phyloP scores from a whole-genome alignment of 495 filamentous ascomycete species.

The Bacidia gigantensis region DNA sequence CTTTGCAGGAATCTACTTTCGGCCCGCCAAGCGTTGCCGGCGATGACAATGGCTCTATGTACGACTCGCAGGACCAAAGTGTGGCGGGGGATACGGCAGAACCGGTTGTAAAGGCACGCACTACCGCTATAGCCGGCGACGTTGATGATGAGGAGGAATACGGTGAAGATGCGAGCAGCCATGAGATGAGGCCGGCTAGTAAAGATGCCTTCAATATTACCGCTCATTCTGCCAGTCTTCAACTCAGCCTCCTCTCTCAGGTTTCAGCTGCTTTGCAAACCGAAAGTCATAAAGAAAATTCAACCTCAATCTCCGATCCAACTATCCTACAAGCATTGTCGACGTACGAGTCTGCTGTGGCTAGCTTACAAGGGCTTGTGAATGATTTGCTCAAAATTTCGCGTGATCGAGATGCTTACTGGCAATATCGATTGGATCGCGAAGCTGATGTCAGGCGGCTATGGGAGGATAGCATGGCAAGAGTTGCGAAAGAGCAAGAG shows the following conservation, averaged over 20 bases:
- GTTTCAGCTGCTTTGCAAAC: conserved; percentile 68
- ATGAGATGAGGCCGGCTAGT: conserved; percentile 52
- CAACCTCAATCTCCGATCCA: conserved; percentile 56
- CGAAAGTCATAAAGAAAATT: conserved; percentile 56
- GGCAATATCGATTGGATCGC: conserved; percentile 85
- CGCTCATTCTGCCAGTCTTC: conserved; percentile 83
- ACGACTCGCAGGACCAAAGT: conserved; percentile 46
- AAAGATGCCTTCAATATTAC: conserved; percentile 94
- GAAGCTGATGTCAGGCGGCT: conserved; percentile 78
- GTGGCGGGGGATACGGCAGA: conserved; percentile 36
- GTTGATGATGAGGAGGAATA: conserved; percentile 74
- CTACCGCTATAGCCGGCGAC: conserved; percentile 30
- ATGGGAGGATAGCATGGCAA: conserved; percentile 99
- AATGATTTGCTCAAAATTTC: conserved; percentile 84
- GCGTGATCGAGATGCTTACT: conserved; percentile 84
- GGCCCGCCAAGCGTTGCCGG: conserved; percentile 28
- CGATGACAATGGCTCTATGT: conserved; percentile 42
- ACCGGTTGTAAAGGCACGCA: conserved; percentile 20
- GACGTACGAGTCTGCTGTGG: conserved; percentile 80
- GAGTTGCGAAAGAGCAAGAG: conserved; percentile 85
- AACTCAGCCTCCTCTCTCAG: conserved; percentile 75
- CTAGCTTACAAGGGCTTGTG: conserved; percentile 72
- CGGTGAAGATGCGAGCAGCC: conserved; percentile 68
- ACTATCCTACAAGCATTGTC: conserved; percentile 63
- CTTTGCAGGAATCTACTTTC: conserved; percentile 30